A percentile compares a stretch with the other conserved stretches of the same genome.
Conservation (phyloP, 768 basidiomycete genomes). For the Kondoa subrosea region DNA sequence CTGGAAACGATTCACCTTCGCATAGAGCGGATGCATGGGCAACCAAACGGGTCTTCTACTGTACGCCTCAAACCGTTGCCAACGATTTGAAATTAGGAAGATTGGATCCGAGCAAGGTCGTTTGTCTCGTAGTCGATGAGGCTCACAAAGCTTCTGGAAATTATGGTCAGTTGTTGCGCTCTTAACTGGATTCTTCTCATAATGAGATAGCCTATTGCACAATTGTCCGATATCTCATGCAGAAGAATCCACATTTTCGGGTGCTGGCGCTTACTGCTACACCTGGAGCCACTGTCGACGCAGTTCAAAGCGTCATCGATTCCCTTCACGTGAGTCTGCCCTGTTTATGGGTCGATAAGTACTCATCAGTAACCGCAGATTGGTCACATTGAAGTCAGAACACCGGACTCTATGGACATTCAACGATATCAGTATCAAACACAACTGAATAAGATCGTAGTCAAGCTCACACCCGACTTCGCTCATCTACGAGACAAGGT, state of each 20-base stretch:
- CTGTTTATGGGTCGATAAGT: no score
- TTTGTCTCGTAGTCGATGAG: constrained; percentile 72
- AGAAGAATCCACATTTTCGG: constrained; percentile 83
- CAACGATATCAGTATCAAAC: constrained; percentile 74
- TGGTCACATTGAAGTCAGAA: constrained; percentile 80
- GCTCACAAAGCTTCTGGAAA: constrained; percentile 87
- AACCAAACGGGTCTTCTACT: constrained; percentile 27
- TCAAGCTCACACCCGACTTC: constrained; percentile 55
- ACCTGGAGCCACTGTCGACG: constrained; percentile 66
- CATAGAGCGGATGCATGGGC: constrained; percentile 39
- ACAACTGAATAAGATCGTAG: constrained; percentile 53
- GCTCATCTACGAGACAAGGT: constrained; percentile 50
- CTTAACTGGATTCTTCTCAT: background rate
- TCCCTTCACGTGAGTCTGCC: constrained; percentile 44
- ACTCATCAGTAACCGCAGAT: constrained; percentile 35
- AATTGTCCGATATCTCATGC: constrained; percentile 73
- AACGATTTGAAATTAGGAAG: constrained; percentile 61
- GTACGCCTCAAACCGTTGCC: constrained; percentile 54
- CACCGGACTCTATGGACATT: constrained; percentile 77
- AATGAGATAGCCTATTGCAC: constrained; percentile 49
- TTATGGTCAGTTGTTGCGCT: constrained; percentile 38
- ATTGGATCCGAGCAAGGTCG: constrained; percentile 61
- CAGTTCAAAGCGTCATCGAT: constrained; percentile 81
- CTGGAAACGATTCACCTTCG: constrained; percentile 48
- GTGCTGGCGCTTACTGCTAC: constrained; percentile 89